Evolutionary conservation across 352 stramenopile genomes (phyloP).

Genomic region (Globisporangium apiculatum): DNA sequence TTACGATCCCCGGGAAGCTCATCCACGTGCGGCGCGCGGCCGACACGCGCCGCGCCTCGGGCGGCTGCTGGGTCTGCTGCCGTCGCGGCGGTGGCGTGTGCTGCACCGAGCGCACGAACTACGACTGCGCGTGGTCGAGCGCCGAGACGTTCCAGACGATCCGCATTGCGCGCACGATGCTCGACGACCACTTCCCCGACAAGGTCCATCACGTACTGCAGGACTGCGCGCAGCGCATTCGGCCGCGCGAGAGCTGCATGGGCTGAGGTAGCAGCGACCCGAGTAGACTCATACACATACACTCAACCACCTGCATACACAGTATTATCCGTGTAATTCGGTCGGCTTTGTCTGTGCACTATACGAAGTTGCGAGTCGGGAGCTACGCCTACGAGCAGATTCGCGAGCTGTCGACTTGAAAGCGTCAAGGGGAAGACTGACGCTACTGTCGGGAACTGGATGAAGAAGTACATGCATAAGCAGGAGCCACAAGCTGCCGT

Average conservation of each 20-base stretch:
- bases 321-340: no score
- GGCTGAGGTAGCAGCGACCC: conserved; percentile 5
- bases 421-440: no score
- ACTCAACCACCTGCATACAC: no score
- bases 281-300: no score
- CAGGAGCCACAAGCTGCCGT: no score
- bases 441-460: no score
- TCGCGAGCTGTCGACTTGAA: no score
- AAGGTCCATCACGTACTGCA: conserved; percentile 85
- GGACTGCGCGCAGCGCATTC: conserved; percentile 59
- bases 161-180: conserved; percentile 76
- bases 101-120: conserved; percentile 79
- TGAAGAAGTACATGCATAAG: no score
- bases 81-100: conserved; percentile 68
- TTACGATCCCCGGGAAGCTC: conserved; percentile 70
- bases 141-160: conserved; percentile 63
- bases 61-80: conserved; percentile 81
- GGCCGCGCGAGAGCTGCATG: conserved; percentile 22
- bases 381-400: no score
- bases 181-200: conserved; percentile 86
- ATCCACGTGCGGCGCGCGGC: conserved; percentile 69
- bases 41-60: conserved; percentile 11
- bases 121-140: conserved; percentile 65
- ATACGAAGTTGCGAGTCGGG: no score
- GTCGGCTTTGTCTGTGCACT: no score